A percentile compares a stretch with the other conserved stretches of the same genome.
Evolutionary conservation across 768 basidiomycete genomes (phyloP).

Genomic region (Auricularia sp.): DNA sequence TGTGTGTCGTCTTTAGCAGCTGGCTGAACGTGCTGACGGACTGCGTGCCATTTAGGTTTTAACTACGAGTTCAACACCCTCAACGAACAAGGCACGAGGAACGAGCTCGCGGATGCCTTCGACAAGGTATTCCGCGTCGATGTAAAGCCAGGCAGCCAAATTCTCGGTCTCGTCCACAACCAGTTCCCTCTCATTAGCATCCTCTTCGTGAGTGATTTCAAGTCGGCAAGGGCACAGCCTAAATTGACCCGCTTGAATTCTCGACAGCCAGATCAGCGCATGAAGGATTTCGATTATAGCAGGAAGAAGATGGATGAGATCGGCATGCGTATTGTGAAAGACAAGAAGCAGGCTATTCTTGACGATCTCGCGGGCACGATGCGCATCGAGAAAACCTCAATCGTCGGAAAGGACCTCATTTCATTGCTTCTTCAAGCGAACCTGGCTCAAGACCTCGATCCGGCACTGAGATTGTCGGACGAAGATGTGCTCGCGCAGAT

Average conservation of each 20-base stretch:
- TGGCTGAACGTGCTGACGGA: neutral
- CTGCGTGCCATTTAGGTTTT: conserved; percentile 23
- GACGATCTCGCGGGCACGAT: neutral
- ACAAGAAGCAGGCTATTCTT: neutral
- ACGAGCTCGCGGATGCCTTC: conserved; percentile 2
- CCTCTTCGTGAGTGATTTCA: neutral
- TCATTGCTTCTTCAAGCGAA: conserved; percentile 21
- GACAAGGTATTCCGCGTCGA: conserved; percentile 19
- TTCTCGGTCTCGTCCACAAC: conserved; percentile 12
- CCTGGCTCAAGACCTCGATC: conserved; percentile 18
- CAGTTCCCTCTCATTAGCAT: conserved; percentile 16
- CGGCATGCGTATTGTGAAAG: neutral
- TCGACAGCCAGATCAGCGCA: neutral
- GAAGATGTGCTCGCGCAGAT: conserved; percentile 19
- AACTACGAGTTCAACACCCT: conserved; percentile 28
- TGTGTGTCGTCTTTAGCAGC: neutral
- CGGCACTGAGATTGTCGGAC: conserved; percentile 17
- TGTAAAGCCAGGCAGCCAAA: conserved; percentile 18
- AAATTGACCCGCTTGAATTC: neutral
- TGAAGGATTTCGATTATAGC: neutral
- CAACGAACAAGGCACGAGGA: conserved; percentile 8
- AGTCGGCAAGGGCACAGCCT: neutral
- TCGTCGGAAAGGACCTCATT: conserved; percentile 18
- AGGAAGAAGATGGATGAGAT: neutral
- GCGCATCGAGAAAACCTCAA: neutral